Percentiles rank a stretch among this genome's conserved stretches.
These are phyloP conservation scores for Sporothrix pallida DNA, from an alignment of 2,329 filamentous ascomycete species.

Conservation along the genomic window DNA sequence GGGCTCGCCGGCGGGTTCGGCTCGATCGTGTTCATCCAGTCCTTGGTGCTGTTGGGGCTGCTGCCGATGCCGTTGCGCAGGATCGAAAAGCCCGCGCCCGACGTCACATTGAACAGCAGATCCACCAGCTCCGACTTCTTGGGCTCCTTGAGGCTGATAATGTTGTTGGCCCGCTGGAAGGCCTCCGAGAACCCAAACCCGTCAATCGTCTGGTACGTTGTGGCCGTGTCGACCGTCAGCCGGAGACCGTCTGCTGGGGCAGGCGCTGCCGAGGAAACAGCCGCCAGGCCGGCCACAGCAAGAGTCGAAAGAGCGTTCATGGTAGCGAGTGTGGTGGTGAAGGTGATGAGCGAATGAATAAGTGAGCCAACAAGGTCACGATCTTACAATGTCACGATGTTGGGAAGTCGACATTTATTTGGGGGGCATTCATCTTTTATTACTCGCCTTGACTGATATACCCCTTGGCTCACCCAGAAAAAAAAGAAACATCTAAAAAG, in stretches of 20 bases:
- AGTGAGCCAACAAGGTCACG: no score
- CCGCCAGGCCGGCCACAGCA: background rate
- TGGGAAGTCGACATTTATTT: background rate
- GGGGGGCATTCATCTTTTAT: background rate
- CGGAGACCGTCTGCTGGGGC: background rate
- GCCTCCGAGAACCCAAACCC: constrained; percentile 51
- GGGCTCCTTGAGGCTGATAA: constrained; percentile 42
- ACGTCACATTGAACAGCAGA: constrained; percentile 48
- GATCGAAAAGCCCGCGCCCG: constrained; percentile 47
- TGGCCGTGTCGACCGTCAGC: constrained; percentile 38
- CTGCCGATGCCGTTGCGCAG: constrained; percentile 52
- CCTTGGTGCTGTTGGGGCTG: constrained; percentile 45
- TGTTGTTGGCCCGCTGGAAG: constrained; percentile 49
- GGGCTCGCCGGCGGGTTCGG: constrained; percentile 44
- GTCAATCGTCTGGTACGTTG: constrained; percentile 49
- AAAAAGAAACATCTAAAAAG: background rate
- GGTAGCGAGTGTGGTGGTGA: background rate
- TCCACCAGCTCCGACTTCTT: constrained; percentile 47
- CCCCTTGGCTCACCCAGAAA: background rate
- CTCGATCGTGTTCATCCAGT: constrained; percentile 47
- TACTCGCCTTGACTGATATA: background rate
- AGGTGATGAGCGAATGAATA: background rate
- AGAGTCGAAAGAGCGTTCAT: constrained; percentile 3
- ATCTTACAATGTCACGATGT: background rate
- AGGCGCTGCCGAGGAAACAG: background rate